A percentile compares a stretch with the other conserved stretches of the same genome.
phyloP scores from a whole-genome alignment of 495 filamentous ascomycete species.

The Penicillium soppii region DNA sequence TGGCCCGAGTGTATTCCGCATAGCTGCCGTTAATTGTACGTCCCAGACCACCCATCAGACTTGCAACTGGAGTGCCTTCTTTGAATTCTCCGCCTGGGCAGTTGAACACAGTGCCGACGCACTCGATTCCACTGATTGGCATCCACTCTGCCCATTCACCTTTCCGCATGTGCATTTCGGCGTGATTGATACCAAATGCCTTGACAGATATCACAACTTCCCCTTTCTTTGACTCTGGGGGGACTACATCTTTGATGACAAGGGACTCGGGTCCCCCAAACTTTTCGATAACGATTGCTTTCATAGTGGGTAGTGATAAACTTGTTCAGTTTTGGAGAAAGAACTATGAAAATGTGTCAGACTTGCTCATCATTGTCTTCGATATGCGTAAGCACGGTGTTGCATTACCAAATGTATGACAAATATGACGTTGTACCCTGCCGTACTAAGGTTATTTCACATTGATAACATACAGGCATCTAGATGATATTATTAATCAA shows the following conservation, averaged over 20 bases:
- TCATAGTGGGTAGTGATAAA: conserved; percentile 29
- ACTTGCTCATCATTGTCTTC: no score
- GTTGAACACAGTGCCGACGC: conserved; percentile 32
- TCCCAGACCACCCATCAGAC: conserved; percentile 47
- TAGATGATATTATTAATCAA: no score
- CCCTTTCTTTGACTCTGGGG: conserved; percentile 27
- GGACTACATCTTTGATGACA: conserved; percentile 25
- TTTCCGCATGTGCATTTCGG: conserved; percentile 47
- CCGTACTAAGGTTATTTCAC: no score
- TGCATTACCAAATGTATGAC: no score
- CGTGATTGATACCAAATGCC: conserved; percentile 50
- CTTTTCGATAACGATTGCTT: conserved; percentile 41
- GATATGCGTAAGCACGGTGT: no score
- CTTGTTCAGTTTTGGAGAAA: no score
- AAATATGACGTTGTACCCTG: no score
- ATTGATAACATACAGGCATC: no score
- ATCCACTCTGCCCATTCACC: conserved; percentile 51
- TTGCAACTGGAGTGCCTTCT: conserved; percentile 35
- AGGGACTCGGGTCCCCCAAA: conserved; percentile 42
- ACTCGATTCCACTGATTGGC: conserved; percentile 46
- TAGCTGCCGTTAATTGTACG: conserved; percentile 40
- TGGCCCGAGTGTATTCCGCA: conserved; percentile 36
- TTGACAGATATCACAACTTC: conserved; percentile 39
- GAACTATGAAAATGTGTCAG: no score
- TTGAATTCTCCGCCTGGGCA: conserved; percentile 37